phyloP scores from a whole-genome alignment of 2,329 filamentous ascomycete genomes.

The Aspergillus latus region DNA sequence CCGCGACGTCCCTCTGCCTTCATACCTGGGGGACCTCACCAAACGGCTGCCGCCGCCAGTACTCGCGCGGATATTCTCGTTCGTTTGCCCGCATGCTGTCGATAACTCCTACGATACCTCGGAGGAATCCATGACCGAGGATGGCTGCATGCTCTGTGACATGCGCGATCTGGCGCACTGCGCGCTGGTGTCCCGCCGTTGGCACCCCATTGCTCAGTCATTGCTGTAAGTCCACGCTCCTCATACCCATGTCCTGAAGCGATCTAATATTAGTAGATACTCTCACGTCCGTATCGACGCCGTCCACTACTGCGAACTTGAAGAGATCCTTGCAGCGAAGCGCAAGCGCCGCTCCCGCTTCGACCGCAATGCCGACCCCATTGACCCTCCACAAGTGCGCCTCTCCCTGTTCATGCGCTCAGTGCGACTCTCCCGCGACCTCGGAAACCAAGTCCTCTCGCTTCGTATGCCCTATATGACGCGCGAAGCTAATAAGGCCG shows the following conservation, averaged over 20 bases:
- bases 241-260: slow-evolving; percentile 6
- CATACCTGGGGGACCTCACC: slow-evolving; percentile 38
- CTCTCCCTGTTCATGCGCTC: slow-evolving; percentile 78
- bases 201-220: slow-evolving; percentile 60
- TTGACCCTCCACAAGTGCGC: slow-evolving; percentile 74
- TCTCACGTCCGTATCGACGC: slow-evolving; percentile 88
- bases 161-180: slow-evolving; percentile 83
- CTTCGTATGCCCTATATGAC: slow-evolving; percentile 95
- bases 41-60: slow-evolving; percentile 65
- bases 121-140: slow-evolving; percentile 74
- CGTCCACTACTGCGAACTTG: slow-evolving; percentile 90
- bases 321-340: slow-evolving; percentile 75
- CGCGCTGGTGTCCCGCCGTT: slow-evolving; percentile 69
- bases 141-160: slow-evolving; percentile 91
- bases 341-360: slow-evolving; percentile 73
- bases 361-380: slow-evolving; percentile 73
- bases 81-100: slow-evolving; percentile 77
- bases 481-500: slow-evolving; percentile 78
- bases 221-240: slow-evolving; percentile 54
- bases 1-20: slow-evolving; percentile 21
- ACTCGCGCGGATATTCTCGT: slow-evolving; percentile 73
- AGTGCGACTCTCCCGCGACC: slow-evolving; percentile 70
- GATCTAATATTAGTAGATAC: slow-evolving; percentile 57
- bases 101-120: slow-evolving; percentile 79
- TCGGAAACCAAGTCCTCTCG: slow-evolving; percentile 71